phyloP scores from a whole-genome alignment of 768 basidiomycete genomes.

The Agaricus blazei region DNA sequence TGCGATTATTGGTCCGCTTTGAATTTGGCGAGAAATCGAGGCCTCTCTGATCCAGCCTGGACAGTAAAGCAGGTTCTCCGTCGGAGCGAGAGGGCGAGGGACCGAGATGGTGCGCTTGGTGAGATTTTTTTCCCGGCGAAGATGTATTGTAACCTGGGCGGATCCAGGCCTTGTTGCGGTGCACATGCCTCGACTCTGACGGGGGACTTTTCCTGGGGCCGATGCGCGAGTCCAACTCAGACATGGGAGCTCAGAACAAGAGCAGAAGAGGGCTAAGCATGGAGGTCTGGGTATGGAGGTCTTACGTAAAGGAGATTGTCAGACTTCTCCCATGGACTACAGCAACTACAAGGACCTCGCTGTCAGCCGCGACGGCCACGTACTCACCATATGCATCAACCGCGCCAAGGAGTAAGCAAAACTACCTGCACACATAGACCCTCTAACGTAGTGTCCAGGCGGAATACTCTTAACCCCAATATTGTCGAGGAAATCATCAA shows the following conservation, averaged over 20 bases:
- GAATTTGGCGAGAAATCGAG: background rate
- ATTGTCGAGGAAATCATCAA: constrained; percentile 35
- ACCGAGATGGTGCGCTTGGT: background rate
- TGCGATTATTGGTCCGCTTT: background rate
- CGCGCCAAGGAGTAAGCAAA: constrained; percentile 38
- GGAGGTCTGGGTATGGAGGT: background rate
- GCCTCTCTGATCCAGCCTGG: background rate
- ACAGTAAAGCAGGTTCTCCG: background rate
- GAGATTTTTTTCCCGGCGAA: background rate
- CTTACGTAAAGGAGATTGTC: background rate
- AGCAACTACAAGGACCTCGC: constrained; percentile 33
- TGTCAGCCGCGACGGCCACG: constrained; percentile 36
- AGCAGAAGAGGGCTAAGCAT: background rate
- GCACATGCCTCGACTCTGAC: background rate
- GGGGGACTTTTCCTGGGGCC: constrained; percentile 9
- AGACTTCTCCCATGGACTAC: constrained; percentile 26
- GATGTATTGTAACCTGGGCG: constrained; percentile 14
- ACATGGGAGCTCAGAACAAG: constrained; percentile 9
- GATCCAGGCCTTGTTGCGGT: constrained; percentile 15
- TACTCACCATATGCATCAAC: constrained; percentile 42
- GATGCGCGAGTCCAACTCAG: constrained; percentile 15
- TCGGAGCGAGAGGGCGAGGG: background rate
- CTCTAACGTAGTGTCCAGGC: constrained; percentile 22
- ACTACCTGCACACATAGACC: background rate
- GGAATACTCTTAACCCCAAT: constrained; percentile 35